Evolutionary conservation across 1,139 yeast genomes (phyloP).

Genomic region (Keqinozyma sinolaborantium): DNA sequence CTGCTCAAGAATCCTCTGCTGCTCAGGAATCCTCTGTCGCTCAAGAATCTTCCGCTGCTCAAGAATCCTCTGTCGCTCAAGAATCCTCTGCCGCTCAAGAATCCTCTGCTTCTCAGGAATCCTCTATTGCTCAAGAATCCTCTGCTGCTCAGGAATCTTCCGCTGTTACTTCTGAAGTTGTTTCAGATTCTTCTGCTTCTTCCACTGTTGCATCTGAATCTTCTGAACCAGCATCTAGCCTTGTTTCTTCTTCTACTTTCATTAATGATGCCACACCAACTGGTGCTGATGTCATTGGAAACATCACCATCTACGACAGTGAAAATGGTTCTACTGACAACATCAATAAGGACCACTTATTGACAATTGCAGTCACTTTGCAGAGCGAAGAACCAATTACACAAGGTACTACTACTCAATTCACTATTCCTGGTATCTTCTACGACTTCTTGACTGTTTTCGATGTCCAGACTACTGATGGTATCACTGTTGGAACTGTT

Average conservation of each 20-base stretch:
- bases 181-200: constrained; percentile 1
- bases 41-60: constrained; percentile 20
- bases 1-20: constrained; percentile 24
- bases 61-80: constrained; percentile 16
- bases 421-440: constrained; percentile 27
- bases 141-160: neutral
- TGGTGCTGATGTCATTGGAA: neutral
- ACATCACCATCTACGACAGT: constrained; percentile 23
- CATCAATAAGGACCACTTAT: constrained; percentile 30
- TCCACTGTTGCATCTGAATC: neutral
- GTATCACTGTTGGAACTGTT: constrained; percentile 10
- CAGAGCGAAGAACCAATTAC: constrained; percentile 32
- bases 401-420: constrained; percentile 30
- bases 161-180: constrained; percentile 2
- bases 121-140: neutral
- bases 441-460: constrained; percentile 40
- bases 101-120: constrained; percentile 17
- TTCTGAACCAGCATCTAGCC: neutral
- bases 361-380: constrained; percentile 19
- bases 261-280: neutral
- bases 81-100: constrained; percentile 24
- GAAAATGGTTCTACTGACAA: constrained; percentile 26
- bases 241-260: neutral
- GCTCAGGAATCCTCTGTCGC: constrained; percentile 23
- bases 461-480: constrained; percentile 10